A percentile compares a stretch with the other conserved stretches of the same genome.
phyloP scores from a whole-genome alignment of 352 stramenopile genomes.

The Globisporangium echinulatum region DNA sequence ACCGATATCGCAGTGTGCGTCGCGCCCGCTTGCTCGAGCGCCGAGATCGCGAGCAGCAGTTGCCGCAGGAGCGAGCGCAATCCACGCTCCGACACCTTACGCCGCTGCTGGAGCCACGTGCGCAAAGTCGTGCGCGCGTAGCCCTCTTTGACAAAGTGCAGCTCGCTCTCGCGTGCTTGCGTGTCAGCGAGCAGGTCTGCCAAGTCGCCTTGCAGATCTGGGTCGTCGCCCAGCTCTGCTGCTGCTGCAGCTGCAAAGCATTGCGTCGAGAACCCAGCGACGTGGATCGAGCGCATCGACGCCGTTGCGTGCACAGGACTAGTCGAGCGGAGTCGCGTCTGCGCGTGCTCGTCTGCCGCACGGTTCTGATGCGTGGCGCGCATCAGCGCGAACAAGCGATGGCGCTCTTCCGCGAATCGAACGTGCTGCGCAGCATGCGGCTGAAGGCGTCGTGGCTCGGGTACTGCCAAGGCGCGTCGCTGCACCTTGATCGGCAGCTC shows the following conservation, averaged over 20 bases:
- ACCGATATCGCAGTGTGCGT: slow-evolving; percentile 47
- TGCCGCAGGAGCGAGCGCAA: slow-evolving; percentile 56
- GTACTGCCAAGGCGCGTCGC: neutral
- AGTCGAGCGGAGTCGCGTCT: neutral
- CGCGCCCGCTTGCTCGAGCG: slow-evolving; percentile 38
- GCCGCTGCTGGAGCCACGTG: slow-evolving; percentile 30
- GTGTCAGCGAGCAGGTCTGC: slow-evolving; percentile 4
- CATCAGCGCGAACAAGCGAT: neutral
- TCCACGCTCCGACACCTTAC: slow-evolving; percentile 23
- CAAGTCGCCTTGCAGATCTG: slow-evolving; percentile 5
- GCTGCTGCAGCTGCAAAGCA: neutral
- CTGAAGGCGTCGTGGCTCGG: neutral
- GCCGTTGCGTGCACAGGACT: neutral
- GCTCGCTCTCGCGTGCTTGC: slow-evolving; percentile 3
- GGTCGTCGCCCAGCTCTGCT: neutral
- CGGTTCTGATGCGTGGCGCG: neutral
- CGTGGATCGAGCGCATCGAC: slow-evolving; percentile 6
- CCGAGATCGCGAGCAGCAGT: slow-evolving; percentile 47
- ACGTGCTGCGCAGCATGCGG: slow-evolving; percentile 1
- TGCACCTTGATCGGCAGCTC: slow-evolving; percentile 14
- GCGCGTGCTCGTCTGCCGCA: neutral
- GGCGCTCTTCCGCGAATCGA: slow-evolving; percentile 11
- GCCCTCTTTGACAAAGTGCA: slow-evolving; percentile 20
- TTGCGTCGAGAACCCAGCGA: neutral
- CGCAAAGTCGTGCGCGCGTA: slow-evolving; percentile 24